Percentiles rank a stretch among this genome's conserved stretches.
phyloP scores from a whole-genome alignment of 2,329 filamentous ascomycete genomes.

The Neofusicoccum umdonicola region DNA sequence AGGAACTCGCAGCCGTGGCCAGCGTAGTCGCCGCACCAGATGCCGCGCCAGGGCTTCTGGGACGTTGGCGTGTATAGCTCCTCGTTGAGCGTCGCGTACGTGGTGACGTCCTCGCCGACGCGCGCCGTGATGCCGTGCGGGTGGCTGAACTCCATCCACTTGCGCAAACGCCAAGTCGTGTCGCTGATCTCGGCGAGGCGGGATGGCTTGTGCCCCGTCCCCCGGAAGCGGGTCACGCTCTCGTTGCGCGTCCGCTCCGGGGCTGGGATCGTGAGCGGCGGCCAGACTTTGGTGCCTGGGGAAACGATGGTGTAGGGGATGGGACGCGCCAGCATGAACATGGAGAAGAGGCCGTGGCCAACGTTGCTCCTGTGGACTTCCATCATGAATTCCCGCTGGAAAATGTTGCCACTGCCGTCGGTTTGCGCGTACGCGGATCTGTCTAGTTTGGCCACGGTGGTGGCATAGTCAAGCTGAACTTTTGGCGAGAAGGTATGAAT shows the following conservation, averaged over 20 bases:
- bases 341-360: slow-evolving; percentile 55
- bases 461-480: slow-evolving; percentile 70
- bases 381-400: slow-evolving; percentile 54
- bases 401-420: slow-evolving; percentile 35
- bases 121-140: slow-evolving; percentile 35
- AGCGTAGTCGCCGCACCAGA: slow-evolving; percentile 90
- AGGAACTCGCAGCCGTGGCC: slow-evolving; percentile 88
- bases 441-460: slow-evolving; percentile 57
- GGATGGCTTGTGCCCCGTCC: slow-evolving; percentile 50
- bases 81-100: slow-evolving; percentile 71
- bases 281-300: slow-evolving; percentile 61
- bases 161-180: slow-evolving; percentile 68
- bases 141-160: slow-evolving; percentile 68
- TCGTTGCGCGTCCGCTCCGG: slow-evolving; percentile 55
- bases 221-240: slow-evolving; percentile 44
- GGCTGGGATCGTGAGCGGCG: slow-evolving; percentile 68
- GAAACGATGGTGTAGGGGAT: slow-evolving; percentile 43
- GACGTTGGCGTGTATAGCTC: slow-evolving; percentile 75
- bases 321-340: slow-evolving; percentile 64
- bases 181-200: slow-evolving; percentile 62
- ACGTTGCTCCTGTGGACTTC: slow-evolving; percentile 29
- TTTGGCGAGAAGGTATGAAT: slow-evolving; percentile 71
- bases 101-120: slow-evolving; percentile 55
- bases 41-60: slow-evolving; percentile 79
- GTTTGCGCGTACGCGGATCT: slow-evolving; percentile 26